Evolutionary conservation across 805 yeast genomes (phyloP).

Genomic region (Saturnispora gosingensis): DNA sequence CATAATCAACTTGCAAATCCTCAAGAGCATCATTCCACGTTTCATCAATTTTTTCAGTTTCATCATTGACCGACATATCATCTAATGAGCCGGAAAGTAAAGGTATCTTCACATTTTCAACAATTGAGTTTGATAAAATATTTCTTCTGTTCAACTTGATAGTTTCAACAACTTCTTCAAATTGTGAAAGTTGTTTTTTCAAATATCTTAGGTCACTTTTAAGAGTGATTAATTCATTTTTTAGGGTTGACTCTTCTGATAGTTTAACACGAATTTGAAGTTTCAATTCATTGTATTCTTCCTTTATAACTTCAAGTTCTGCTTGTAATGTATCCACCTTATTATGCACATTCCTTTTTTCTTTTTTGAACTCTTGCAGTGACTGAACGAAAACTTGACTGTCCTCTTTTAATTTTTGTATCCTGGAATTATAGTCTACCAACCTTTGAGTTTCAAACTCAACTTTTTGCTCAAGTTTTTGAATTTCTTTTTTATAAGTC

Average conservation of each 20-base stretch:
- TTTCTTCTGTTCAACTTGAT: conserved; percentile 47
- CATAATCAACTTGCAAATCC: conserved; percentile 47
- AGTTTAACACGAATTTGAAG: conserved; percentile 12
- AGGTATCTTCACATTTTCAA: conserved; percentile 61
- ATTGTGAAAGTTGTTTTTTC: conserved; percentile 29
- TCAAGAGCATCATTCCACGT: conserved; percentile 29
- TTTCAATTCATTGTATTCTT: conserved; percentile 23
- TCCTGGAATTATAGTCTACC: conserved; percentile 39
- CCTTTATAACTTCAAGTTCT: conserved; percentile 31
- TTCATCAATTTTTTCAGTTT: conserved; percentile 26
- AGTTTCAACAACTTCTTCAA: conserved; percentile 47
- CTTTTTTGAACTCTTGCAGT: conserved; percentile 25
- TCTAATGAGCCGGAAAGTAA: conserved; percentile 51
- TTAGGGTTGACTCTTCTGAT: conserved; percentile 20
- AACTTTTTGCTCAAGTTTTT: conserved; percentile 50
- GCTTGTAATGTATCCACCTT: conserved; percentile 32
- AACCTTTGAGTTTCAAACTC: conserved; percentile 57
- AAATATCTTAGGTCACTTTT: conserved; percentile 26
- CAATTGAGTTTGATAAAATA: conserved; percentile 60
- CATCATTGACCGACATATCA: conserved; percentile 38
- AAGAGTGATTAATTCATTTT: conserved; percentile 21
- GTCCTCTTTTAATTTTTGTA: conserved; percentile 35
- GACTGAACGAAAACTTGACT: conserved; percentile 29
- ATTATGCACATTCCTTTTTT: conserved; percentile 26
- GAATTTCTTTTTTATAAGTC: conserved; percentile 50